Base-by-base conservation (phyloP, 192 early-diverging fungal genomes). In the Lobosporangium transversale region DNA sequence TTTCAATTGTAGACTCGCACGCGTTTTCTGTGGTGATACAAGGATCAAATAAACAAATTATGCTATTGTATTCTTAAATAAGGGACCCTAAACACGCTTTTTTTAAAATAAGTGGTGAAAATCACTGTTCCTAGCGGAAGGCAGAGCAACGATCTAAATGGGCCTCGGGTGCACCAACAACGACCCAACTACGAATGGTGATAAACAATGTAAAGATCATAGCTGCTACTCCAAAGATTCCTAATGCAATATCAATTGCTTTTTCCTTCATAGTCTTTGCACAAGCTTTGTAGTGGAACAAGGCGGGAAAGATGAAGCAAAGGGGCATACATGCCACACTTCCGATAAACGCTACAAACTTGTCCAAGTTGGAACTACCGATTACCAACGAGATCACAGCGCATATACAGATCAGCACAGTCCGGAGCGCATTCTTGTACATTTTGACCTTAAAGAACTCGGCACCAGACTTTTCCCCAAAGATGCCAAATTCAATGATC, bases 341-440 rank as follows among this genome's bases (percentile, higher is more conserved):
- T 2, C 94, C 94, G 36, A 97, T 88, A 31, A 97, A 84, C 11
- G 86, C 85, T 83, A 84, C 92, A 66, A 93, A 89, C 62, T 89
- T 89, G 80, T 94, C 91, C 42, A 94, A 71, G 62, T 86, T 87
- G 30, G 80, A 79, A 27, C 83, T 81, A 7, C 83, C 80, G 10
- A 90, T 89, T 14, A 78, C 65, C 79, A 88, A 89, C 0, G 88
- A 87, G 17, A 91, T 70, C 24, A 79, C 47, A 17, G 85, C 91
- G 43, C 91, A 84, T 23, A 80, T 17, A 18, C 78, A 76, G n/a
- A 91, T 86, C 54, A 91, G 70, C 9, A 80, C 52, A 18, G 83
- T 81, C 0, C 92, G 80, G 54, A 88, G 81, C 18, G 78, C 67
- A 61, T 94, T 94, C 83, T 94, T 94, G 55, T 86, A 84, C 90